Evolutionary conservation across 768 basidiomycete genomes (phyloP).

Genomic region (Myochromella boudieri): DNA sequence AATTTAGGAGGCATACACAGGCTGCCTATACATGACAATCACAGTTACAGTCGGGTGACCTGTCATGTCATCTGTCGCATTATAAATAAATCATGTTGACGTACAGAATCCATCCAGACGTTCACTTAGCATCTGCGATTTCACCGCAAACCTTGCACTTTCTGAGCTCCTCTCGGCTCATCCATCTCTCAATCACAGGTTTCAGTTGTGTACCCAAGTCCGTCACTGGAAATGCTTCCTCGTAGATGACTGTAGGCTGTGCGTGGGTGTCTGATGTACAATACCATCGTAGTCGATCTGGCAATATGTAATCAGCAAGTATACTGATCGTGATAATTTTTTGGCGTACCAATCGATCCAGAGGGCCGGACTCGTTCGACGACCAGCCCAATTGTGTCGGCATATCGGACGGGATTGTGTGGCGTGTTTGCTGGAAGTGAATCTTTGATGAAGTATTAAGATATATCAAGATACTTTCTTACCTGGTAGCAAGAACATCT

Average conservation of each 20-base stretch:
- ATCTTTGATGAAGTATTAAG: background rate
- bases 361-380: conserved; percentile 82
- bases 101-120: no score
- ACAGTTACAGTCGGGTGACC: no score
- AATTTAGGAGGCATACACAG: no score
- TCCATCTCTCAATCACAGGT: conserved; percentile 87
- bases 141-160: conserved; percentile 71
- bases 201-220: conserved; percentile 94
- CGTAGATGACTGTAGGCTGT: conserved; percentile 73
- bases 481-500: conserved; percentile 97
- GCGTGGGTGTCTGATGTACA: conserved; percentile 62
- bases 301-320: background rate
- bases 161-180: conserved; percentile 59
- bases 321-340: conserved; percentile 17
- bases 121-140: conserved; percentile 42
- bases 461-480: conserved; percentile 16
- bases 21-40: no score
- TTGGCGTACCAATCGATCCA: conserved; percentile 75
- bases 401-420: conserved; percentile 92
- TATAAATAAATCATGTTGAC: no score
- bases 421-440: conserved; percentile 78
- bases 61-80: no score
- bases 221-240: conserved; percentile 83
- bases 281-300: conserved; percentile 83
- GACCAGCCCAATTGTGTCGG: conserved; percentile 89